phyloP scores from a whole-genome alignment of 306 rosid species.

The Datisca glomerata region DNA sequence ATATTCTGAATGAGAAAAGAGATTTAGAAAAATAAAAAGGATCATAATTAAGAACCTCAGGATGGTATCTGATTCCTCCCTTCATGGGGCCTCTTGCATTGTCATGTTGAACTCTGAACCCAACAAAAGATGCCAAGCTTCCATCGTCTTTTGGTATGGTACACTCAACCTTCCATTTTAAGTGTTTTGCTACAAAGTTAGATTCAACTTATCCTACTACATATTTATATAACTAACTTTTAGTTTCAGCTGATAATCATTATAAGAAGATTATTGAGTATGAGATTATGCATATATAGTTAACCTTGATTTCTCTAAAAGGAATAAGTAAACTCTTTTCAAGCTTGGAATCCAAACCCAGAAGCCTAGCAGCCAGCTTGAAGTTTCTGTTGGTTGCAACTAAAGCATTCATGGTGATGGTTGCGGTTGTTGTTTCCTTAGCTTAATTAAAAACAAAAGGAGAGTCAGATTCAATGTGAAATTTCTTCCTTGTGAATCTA shows the following conservation, averaged over 20 bases:
- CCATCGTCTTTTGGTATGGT: conserved; percentile 93
- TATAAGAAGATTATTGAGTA: too few relatives aligned
- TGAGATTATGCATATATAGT: neutral
- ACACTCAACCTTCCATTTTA: conserved; percentile 68
- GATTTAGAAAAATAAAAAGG: too few relatives aligned
- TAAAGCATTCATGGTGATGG: conserved; percentile 69
- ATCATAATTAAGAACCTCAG: conserved; percentile 61
- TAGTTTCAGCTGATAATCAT: too few relatives aligned
- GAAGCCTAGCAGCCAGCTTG: conserved; percentile 71
- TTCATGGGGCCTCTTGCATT: conserved; percentile 99
- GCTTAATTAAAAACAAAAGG: too few relatives aligned
- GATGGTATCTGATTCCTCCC: conserved; percentile 99
- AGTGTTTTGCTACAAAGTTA: conserved; percentile 1
- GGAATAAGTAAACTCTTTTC: conserved; percentile 89
- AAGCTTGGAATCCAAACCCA: conserved; percentile 87
- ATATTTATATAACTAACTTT: neutral
- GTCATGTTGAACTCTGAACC: conserved; percentile 93
- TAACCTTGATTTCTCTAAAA: conserved; percentile 88
- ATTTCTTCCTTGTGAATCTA: neutral
- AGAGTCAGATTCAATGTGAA: too few relatives aligned
- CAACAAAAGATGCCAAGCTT: conserved; percentile 66
- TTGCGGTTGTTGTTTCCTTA: too few relatives aligned
- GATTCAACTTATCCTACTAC: neutral
- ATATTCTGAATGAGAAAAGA: neutral
- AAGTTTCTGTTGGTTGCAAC: conserved; percentile 96